These are phyloP conservation scores for Fusarium sp. DNA, from an alignment of 2,329 filamentous ascomycete species.

Conservation along the genomic window DNA sequence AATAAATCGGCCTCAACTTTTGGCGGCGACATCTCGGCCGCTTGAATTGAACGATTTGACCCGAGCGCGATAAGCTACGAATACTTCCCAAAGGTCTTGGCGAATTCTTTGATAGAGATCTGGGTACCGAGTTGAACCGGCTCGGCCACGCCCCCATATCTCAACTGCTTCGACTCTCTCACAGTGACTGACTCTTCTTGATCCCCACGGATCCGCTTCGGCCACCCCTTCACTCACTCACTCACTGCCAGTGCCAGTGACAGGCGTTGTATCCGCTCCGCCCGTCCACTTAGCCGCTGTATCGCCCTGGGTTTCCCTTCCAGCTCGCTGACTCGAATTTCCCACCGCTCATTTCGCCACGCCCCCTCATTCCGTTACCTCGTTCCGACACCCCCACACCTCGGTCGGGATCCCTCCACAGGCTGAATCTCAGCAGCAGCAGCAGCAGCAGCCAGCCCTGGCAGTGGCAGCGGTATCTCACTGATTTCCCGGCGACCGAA, in stretches of 20 bases:
- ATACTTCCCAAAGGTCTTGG: constrained; percentile 17
- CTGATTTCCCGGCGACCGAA: constrained; percentile 35
- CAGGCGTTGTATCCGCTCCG: constrained; percentile 29
- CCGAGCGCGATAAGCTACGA: constrained; percentile 33
- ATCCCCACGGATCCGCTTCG: constrained; percentile 27
- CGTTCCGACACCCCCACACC: not conserved
- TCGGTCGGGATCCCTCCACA: constrained; percentile 31
- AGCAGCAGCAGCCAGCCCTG: too few relatives aligned
- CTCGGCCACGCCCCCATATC: constrained; percentile 15
- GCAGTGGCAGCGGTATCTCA: constrained; percentile 2
- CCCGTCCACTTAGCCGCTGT: constrained; percentile 35
- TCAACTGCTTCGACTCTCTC: constrained; percentile 16
- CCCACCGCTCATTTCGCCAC: constrained; percentile 39
- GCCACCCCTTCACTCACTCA: constrained; percentile 5
- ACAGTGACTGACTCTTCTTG: constrained; percentile 20
- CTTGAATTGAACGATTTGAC: constrained; percentile 17
- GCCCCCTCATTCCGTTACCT: constrained; percentile 7
- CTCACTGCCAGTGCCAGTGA: constrained; percentile 4
- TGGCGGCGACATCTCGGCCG: constrained; percentile 22
- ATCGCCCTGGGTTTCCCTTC: constrained; percentile 28
- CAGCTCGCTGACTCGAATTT: constrained; percentile 26
- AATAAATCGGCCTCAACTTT: constrained; percentile 15
- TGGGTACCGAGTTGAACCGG: constrained; percentile 27
- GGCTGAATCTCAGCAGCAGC: constrained; percentile 19
- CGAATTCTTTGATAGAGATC: constrained; percentile 29